Base-by-base conservation (phyloP, 768 basidiomycete genomes). In the Auricularia auricula-judae region DNA sequence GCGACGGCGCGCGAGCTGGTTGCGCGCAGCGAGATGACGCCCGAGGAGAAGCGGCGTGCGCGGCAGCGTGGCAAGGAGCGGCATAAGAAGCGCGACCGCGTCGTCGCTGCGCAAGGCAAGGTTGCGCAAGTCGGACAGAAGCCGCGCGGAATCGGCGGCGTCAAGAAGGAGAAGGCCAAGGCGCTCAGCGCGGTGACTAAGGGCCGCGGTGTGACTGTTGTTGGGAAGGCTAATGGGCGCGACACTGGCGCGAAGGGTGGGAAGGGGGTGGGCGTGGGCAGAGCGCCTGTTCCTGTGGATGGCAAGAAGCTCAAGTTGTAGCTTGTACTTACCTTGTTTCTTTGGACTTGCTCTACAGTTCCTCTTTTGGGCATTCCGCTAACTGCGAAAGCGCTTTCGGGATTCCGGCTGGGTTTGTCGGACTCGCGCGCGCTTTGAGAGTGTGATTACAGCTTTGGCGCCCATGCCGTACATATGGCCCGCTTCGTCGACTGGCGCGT, bases 191-290 rank as follows among this genome's bases (percentile, higher is more conserved):
- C 97, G 8, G 86, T 97, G 35, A 94, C 91, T 72, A 83, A 80
- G 36, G 91, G 92, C 1, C 89, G 85, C 71, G 92, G 93, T 0
- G 88, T 94, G 47, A 94, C 92, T 0, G 86, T 95, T 18, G 82
- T 95, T 51, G 93, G 93, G 29, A 95, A 93, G 74, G 76, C 75
- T 68, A 76, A 51, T 18, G 47, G 47, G 10, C 47, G 47, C 18
- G 47, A 51, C 10, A 18, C 18, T 10, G 18, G 18, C 11, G 56
- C 11, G 56, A 59, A 23, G 56, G 56, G 56, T 59, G 56, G 23
- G 34, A 29, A 23, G 33, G 29, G 18, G 43, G 11, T 2, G 43
- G 43, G 10, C 1, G 43, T 3, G 29, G 29, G 39, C 39, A 42
- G 2, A 2, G 3, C 64, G 72, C 3, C 39, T 42, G 39, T 14